phyloP scores from a whole-genome alignment of 176 grass and related monocot genomes.

The Chloris gayana region DNA sequence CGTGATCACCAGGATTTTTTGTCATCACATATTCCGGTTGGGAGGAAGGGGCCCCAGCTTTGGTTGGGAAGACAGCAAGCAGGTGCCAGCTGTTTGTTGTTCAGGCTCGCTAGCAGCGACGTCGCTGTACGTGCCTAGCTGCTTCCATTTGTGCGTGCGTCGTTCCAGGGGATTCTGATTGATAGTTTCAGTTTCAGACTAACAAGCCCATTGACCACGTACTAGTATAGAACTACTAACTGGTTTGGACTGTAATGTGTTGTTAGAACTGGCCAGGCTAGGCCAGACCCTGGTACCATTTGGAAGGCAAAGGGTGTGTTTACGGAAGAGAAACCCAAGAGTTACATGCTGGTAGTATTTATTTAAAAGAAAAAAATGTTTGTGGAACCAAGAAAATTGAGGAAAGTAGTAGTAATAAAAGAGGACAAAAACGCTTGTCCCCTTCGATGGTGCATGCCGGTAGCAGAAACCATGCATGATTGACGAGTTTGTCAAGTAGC shows the following conservation, averaged over 20 bases:
- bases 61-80: conserved; percentile 40
- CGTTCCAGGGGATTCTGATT: conserved; percentile 24
- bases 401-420: background rate
- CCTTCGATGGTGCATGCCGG: conserved; percentile 25
- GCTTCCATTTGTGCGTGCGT: conserved; percentile 48
- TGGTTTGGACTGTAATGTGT: background rate
- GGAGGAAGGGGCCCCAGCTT: background rate
- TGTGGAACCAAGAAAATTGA: background rate
- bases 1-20: background rate
- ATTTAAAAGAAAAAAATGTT: background rate
- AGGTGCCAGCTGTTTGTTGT: conserved; percentile 49
- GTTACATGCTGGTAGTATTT: background rate
- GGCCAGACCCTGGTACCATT: background rate
- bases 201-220: conserved; percentile 23
- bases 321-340: background rate
- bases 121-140: conserved; percentile 14
- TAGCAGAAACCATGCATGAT: conserved; percentile 33
- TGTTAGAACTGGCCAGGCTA: too few relatives aligned
- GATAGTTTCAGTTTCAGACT: conserved; percentile 27
- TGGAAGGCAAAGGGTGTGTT: background rate
- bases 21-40: conserved; percentile 30
- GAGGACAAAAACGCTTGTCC: conserved; percentile 37
- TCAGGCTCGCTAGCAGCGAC: conserved; percentile 26
- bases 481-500: conserved; percentile 59
- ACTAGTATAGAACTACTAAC: background rate